phyloP scores from a whole-genome alignment of 371 early-diverging fungal species.

The Lichtheimia hyalospora region DNA sequence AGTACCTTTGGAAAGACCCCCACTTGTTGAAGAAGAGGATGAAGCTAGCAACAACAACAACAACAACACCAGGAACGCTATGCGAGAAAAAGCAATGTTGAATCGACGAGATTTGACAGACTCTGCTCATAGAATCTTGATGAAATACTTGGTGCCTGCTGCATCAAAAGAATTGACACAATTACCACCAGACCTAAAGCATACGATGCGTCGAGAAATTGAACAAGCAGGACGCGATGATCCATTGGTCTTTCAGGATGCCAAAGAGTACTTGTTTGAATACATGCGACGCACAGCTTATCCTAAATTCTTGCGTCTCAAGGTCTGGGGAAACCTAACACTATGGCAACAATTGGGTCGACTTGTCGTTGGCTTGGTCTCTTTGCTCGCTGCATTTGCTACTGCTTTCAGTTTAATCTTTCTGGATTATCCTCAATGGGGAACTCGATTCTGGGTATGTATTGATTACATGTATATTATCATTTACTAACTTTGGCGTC shows the following conservation, averaged over 20 bases:
- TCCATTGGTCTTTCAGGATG: slow-evolving; percentile 57
- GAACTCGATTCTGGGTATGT: slow-evolving; percentile 54
- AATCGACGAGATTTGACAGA: slow-evolving; percentile 55
- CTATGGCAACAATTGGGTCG: slow-evolving; percentile 54
- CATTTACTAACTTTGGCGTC: not conserved
- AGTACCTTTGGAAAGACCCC: slow-evolving; percentile 8
- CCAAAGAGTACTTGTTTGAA: slow-evolving; percentile 58
- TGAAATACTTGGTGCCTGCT: slow-evolving; percentile 54
- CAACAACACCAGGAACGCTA: not conserved
- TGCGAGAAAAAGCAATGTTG: slow-evolving; percentile 23
- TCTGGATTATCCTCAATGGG: slow-evolving; percentile 52
- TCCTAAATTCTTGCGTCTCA: slow-evolving; percentile 58
- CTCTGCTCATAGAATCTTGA: slow-evolving; percentile 60
- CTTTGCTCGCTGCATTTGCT: slow-evolving; percentile 57
- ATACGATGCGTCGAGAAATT: slow-evolving; percentile 31
- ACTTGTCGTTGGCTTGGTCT: slow-evolving; percentile 50
- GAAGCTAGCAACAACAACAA: not conserved
- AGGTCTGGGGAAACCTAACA: slow-evolving; percentile 62
- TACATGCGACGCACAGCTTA: slow-evolving; percentile 59
- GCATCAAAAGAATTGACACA: slow-evolving; percentile 53
- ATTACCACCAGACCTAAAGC: slow-evolving; percentile 36
- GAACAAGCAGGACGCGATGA: slow-evolving; percentile 50
- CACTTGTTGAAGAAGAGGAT: not conserved
- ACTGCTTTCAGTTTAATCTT: slow-evolving; percentile 58
- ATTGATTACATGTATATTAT: not conserved